Conservation (phyloP, 176 grass and related monocot genomes). For the Guadua angustifolia region DNA sequence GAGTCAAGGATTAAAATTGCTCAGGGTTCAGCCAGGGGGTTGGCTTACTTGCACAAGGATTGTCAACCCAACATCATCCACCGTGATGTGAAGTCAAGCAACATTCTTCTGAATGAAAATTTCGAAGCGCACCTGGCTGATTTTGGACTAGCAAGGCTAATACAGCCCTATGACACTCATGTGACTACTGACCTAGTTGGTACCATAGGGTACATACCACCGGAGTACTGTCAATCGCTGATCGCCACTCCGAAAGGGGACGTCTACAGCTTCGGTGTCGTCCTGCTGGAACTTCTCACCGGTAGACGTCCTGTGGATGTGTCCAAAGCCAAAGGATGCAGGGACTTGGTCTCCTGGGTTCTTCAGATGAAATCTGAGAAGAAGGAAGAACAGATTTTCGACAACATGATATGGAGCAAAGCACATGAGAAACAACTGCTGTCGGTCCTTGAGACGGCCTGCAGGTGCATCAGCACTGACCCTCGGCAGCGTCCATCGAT, state of each 20-base stretch:
- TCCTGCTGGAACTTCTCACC: conserved; percentile 81
- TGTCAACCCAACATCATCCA: conserved; percentile 96
- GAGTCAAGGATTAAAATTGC: conserved; percentile 80
- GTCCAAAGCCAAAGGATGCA: conserved; percentile 66
- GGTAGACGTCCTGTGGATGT: conserved; percentile 80
- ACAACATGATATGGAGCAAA: conserved; percentile 70
- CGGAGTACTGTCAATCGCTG: conserved; percentile 81
- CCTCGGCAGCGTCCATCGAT: conserved; percentile 78
- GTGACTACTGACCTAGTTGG: conserved; percentile 92
- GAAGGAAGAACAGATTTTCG: conserved; percentile 83
- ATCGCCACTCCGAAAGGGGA: conserved; percentile 86
- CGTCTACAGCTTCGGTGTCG: conserved; percentile 90
- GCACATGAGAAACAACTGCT: conserved; percentile 73
- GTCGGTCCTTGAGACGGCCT: conserved; percentile 68
- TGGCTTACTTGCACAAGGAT: conserved; percentile 89
- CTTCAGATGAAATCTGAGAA: conserved; percentile 81
- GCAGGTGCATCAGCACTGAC: conserved; percentile 73
- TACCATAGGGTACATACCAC: conserved; percentile 90
- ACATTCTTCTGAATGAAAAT: conserved; percentile 87
- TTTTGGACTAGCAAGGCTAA: conserved; percentile 90
- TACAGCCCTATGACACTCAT: conserved; percentile 90
- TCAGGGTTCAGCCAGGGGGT: conserved; percentile 80
- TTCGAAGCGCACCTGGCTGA: conserved; percentile 91
- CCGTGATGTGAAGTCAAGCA: conserved; percentile 91
- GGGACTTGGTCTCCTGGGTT: conserved; percentile 84